Evolutionary conservation across 495 filamentous ascomycete species (phyloP), one percentile per base, ranked within the genome.

Genomic region (Neurospora sp.): DNA sequence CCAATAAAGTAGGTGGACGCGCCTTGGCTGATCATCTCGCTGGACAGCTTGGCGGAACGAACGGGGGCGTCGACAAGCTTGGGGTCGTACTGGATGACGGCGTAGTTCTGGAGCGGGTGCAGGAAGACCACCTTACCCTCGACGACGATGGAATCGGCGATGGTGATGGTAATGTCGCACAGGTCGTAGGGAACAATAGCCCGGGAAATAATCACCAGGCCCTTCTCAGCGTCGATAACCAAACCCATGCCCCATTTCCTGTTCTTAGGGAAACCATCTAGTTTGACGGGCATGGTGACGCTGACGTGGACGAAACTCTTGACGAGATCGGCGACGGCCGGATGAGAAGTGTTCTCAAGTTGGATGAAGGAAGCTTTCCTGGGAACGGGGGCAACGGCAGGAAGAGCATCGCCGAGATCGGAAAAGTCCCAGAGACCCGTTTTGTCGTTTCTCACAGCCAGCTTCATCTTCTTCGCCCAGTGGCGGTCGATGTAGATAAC

Each of bases 71-170:
- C 88, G 62, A 98, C 96, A 2, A 99, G 89, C 40, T 87, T 90
- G 3, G 96, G 92, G 81, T 99, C 96, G 79, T 98, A 99, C 82
- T 96, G 92, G 72, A 99, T 88, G 77, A 99, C 91, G 74, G 91
- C 91, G 82, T 98, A 99, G 81, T 99, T 99, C 79, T 98, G 96
- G 39, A 98, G 85, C n/a, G 96, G 96, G 81, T 99, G 96, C 84
- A 99, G 87, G 85, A 99, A 99, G 28, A 97, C 86, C 19, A 99
- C 92, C 81, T 96, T 97, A 73, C 92, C 96, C 72, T 92, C 91
- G 19, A 98, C 92, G 71, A 98, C 92, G 77, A 98, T 92, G 17
- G 94, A 97, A 78, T 99, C 96, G 19, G 96, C 96, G 71, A 99
- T 93, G 8, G 94, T 97, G 79, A 98, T 87, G 72, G 90, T 92